These are phyloP conservation scores for Diospyros kaki DNA, from an alignment of 148 eudicot genomes.

Conservation along the genomic window DNA sequence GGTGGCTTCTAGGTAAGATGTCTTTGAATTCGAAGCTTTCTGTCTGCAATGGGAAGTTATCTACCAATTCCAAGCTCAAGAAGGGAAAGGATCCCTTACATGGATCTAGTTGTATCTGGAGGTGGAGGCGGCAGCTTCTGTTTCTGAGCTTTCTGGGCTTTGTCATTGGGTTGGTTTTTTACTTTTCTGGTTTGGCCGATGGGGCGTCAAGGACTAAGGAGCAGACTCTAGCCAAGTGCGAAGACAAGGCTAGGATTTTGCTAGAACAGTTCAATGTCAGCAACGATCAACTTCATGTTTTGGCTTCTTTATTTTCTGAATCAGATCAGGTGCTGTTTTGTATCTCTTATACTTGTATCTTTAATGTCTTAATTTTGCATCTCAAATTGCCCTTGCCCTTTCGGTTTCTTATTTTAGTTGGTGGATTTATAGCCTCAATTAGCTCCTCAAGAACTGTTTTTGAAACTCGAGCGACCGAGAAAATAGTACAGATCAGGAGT, in stretches of 20 bases:
- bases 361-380: not conserved
- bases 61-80: slow-evolving; percentile 38
- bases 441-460: slow-evolving; percentile 1
- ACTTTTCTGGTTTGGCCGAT: slow-evolving; percentile 28
- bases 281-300: slow-evolving; percentile 23
- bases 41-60: slow-evolving; percentile 34
- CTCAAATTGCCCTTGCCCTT: not conserved
- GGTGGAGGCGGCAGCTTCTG: slow-evolving; percentile 32
- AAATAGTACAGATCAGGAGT: not conserved
- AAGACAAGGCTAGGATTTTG: slow-evolving; percentile 14
- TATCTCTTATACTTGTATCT: not conserved
- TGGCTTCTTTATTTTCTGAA: slow-evolving; percentile 20
- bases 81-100: slow-evolving; percentile 32
- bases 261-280: slow-evolving; percentile 23
- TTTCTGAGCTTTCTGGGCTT: slow-evolving; percentile 28
- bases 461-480: not conserved
- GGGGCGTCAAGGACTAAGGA: slow-evolving; percentile 15
- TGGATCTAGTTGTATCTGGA: slow-evolving; percentile 37
- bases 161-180: slow-evolving; percentile 36
- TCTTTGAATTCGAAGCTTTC: slow-evolving; percentile 39
- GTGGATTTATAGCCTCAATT: not conserved
- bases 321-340: slow-evolving; percentile 28
- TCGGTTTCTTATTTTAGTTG: not conserved
- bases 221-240: slow-evolving; percentile 22
- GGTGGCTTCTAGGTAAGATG: slow-evolving; percentile 49